Percentiles rank a stretch among this genome's conserved stretches.
Evolutionary conservation across 768 basidiomycete species (phyloP).

Genomic region (Plicaturopsis crispa): DNA sequence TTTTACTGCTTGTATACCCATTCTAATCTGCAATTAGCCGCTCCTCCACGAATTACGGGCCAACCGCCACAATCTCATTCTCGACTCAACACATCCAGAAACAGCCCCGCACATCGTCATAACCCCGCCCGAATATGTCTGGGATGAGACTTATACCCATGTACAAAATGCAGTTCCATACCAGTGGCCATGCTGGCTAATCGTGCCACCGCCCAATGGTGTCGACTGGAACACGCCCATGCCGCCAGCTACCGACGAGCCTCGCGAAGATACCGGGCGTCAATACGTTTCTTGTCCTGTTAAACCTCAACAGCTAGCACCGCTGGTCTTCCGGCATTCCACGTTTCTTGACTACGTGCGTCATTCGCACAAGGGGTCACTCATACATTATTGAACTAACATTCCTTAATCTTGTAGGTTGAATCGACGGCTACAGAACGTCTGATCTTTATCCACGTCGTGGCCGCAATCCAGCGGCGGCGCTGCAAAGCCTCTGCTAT

Average conservation of each 20-base stretch:
- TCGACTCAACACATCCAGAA: slow-evolving; percentile 34
- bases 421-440: slow-evolving; percentile 20
- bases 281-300: not conserved
- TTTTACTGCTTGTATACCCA: too few relatives aligned
- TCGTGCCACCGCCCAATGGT: slow-evolving; percentile 26
- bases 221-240: too few relatives aligned
- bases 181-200: slow-evolving; percentile 27
- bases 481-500: slow-evolving; percentile 30
- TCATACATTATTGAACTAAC: not conserved
- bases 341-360: slow-evolving; percentile 8
- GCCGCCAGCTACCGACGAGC: too few relatives aligned
- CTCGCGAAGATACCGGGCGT: too few relatives aligned
- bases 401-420: slow-evolving; percentile 13
- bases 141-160: slow-evolving; percentile 25
- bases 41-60: slow-evolving; percentile 9
- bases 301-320: not conserved
- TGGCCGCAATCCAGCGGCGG: slow-evolving; percentile 27
- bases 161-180: slow-evolving; percentile 28
- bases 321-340: not conserved
- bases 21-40: too few relatives aligned
- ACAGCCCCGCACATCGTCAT: slow-evolving; percentile 45
- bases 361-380: not conserved
- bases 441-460: slow-evolving; percentile 22
- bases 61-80: slow-evolving; percentile 26
- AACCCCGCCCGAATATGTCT: slow-evolving; percentile 32